Conservation (phyloP, 352 stramenopile species). For the Saprolegnia parasitica region DNA sequence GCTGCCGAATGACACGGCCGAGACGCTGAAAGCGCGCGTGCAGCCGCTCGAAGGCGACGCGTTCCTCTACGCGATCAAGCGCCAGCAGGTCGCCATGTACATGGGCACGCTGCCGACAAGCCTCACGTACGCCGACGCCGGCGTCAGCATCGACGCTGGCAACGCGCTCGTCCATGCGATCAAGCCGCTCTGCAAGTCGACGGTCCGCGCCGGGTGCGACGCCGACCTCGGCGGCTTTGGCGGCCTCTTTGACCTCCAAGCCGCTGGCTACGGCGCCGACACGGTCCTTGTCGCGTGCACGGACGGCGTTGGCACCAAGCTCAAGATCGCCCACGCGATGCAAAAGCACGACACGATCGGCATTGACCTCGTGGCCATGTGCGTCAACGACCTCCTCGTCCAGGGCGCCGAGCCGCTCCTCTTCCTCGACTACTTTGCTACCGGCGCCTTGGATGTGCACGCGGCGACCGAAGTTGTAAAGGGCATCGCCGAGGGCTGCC, state of each 20-base stretch:
- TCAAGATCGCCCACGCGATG: slow-evolving; percentile 83
- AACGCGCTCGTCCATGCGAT: slow-evolving; percentile 96
- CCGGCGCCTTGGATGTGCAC: slow-evolving; percentile 93
- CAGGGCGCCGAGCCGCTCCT: slow-evolving; percentile 98
- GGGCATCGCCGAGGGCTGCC: slow-evolving; percentile 97
- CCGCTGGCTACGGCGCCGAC: slow-evolving; percentile 95
- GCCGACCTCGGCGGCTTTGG: slow-evolving; percentile 97
- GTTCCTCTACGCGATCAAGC: slow-evolving; percentile 82
- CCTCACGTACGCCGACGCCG: slow-evolving; percentile 97
- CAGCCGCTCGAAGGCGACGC: slow-evolving; percentile 95
- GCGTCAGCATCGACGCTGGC: slow-evolving; percentile 97
- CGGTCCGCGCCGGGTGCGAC: slow-evolving; percentile 92
- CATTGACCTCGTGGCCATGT: slow-evolving; percentile 99
- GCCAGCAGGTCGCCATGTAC: slow-evolving; percentile 67
- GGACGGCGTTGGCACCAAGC: slow-evolving; percentile 98
- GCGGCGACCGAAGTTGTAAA: slow-evolving; percentile 94
- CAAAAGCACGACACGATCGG: slow-evolving; percentile 95
- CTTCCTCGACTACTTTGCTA: slow-evolving; percentile 99
- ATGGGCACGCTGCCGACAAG: slow-evolving; percentile 50
- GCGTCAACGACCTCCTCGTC: slow-evolving; percentile 99
- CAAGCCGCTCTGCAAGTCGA: slow-evolving; percentile 98
- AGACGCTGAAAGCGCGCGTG: slow-evolving; percentile 96
- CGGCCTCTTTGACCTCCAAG: slow-evolving; percentile 96
- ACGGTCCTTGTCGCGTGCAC: slow-evolving; percentile 97
- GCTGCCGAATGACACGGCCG: slow-evolving; percentile 85